Evolutionary conservation across 805 yeast species (phyloP), one percentile per base, ranked within the genome.

Genomic region (Maudiozyma barnettii): DNA sequence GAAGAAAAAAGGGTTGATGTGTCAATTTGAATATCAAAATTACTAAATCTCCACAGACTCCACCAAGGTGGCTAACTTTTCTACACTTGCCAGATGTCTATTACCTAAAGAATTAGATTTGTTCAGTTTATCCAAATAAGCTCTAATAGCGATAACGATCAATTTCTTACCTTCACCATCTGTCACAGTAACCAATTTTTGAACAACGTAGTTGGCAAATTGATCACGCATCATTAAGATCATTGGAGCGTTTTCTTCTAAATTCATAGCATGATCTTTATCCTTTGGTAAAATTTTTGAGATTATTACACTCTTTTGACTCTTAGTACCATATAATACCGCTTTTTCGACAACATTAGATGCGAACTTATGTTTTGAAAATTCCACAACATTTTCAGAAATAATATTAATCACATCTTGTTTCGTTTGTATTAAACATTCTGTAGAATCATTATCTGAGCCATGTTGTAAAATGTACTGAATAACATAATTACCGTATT

Each of bases 151-250:
- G 48, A 76, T 70, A 44, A 89, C 87, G 51, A 93, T 73, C 29
- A 79, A 63, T 44, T 73, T 79, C 66, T 85, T 82, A 57, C 85
- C 85, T 33, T 73, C 73, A 41, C 84, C 84, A 51, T 77, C 78
- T 37, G 90, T 77, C 2, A 84, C 83, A 51, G 87, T 95, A 39
- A 93, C 90, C 57, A 93, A 75, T 64, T 91, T 90, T 66, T 93
- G 99, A 44, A 93, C 88, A 42, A 93, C 99, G 62, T 93, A 93
- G 66, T 93, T 93, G 21, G 98, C 99, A 68, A 84, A 93, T 64
- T 93, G 98, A 65, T 93, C 99, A 63, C 87, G 87, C 88, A 93
- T 89, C 98, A 93, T 90, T 49, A 83, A 72, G 21, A 90, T 85
- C 55, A 93, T 72, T 8, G 95, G 81, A 1, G 84, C 75, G 45